A percentile compares a stretch with the other conserved stretches of the same genome.
Conservation (phyloP, 352 stramenopile genomes). For the Globisporangium mamillatum region DNA sequence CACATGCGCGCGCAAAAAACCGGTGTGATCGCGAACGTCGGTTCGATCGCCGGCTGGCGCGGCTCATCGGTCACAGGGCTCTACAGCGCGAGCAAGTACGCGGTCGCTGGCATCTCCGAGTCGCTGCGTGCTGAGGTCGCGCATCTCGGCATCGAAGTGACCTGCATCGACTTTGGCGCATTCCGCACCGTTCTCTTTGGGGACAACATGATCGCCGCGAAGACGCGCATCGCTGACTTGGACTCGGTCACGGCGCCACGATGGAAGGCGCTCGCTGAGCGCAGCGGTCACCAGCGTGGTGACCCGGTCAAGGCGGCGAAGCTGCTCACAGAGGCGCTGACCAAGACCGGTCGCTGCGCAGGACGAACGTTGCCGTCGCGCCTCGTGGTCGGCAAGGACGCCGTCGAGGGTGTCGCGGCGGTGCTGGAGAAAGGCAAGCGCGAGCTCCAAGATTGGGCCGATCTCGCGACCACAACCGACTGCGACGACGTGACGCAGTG, state of each 20-base stretch:
- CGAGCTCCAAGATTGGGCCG: constrained; percentile 19
- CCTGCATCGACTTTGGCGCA: constrained; percentile 40
- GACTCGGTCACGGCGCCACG: constrained; percentile 11
- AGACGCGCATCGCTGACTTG: constrained; percentile 20
- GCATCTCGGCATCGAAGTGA: constrained; percentile 34
- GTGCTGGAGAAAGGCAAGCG: constrained; percentile 16
- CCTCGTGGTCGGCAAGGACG: constrained; percentile 21
- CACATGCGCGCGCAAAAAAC: constrained; percentile 28
- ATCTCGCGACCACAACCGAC: constrained; percentile 18
- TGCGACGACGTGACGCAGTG: constrained; percentile 19
- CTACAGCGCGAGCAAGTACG: constrained; percentile 30
- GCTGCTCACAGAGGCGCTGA: constrained; percentile 26
- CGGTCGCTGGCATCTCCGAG: constrained; percentile 25
- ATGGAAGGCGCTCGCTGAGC: constrained; percentile 7
- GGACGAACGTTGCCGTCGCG: constrained; percentile 18
- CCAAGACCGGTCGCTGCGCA: constrained; percentile 22
- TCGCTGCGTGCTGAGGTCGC: constrained; percentile 25
- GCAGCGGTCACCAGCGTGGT: constrained; percentile 18
- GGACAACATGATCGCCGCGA: constrained; percentile 15
- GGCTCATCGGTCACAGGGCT: constrained; percentile 19
- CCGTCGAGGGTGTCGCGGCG: constrained; percentile 14
- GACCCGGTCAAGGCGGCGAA: constrained; percentile 22
- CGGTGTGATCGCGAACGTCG: constrained; percentile 33
- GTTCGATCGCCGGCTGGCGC: constrained; percentile 21
- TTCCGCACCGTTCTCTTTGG: constrained; percentile 41